Evolutionary conservation across 257 asterid genomes (phyloP), one percentile per base, ranked within the genome.

Genomic region (Anisodus acutangulus): DNA sequence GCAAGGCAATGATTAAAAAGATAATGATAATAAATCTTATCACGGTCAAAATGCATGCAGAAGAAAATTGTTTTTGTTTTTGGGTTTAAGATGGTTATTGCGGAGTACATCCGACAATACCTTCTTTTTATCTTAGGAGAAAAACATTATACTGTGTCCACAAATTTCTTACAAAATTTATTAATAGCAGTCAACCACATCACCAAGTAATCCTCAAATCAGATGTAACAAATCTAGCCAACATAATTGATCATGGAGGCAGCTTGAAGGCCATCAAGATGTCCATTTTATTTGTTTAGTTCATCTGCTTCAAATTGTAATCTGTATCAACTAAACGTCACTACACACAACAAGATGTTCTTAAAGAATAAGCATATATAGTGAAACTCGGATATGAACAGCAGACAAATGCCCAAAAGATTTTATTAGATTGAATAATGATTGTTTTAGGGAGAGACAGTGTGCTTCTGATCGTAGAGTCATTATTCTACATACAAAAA

Each of bases 1-100:
- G 86, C 86, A 83, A 84, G 64, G 72, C 62, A 88, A 68, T 22
- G 74, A 88, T 58, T 85, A 86, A 78, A 83, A 71, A 78, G 4
- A 39, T 69, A 41, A 71, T 41, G 79, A 78, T 58, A 35, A 81
- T 45, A 81, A 31, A 13, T 54, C 55, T 35, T 19, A 69, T 37
- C 62, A 37, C 13, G 5, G 5, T 81, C 39, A 81, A 26, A 68
- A 69, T 79, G 78, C 41, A 84, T 37, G 68, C 80, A 82, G 51
- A 82, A 67, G 54, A 67, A 82, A 66, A 51, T 1, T 49, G 41
- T 3, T 12, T 55, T 59, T 55, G 60, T 37, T 58, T 19, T 51
- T 54, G 69, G 55, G 5, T 39, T 58, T 55, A 55, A 81, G 71
- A 54, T 60, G 58, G 59, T 11, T 82, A 47, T 12, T 43, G 62